Percentiles rank a stretch among this genome's conserved stretches.
Evolutionary conservation across 306 rosid genomes (phyloP).

Genomic region (Albizia julibrissin): DNA sequence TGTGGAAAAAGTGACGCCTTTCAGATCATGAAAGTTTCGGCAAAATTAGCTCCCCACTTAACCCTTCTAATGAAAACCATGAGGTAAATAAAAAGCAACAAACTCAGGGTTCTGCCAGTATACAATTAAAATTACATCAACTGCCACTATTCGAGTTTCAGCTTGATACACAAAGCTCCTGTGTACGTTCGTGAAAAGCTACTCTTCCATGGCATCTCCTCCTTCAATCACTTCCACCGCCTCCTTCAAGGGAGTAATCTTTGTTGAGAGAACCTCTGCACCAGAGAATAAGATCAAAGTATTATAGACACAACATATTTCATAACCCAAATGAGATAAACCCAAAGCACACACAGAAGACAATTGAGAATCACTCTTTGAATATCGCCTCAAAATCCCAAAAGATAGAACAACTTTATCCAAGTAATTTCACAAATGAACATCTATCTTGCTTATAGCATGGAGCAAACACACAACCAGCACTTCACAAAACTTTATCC

Average conservation of each 20-base stretch:
- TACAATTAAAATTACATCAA: constrained; percentile 20
- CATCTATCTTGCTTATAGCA: not conserved
- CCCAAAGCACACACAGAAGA: not conserved
- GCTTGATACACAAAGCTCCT: not conserved
- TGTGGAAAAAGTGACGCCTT: not conserved
- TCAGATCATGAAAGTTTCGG: constrained; percentile 2
- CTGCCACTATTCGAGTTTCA: constrained; percentile 23
- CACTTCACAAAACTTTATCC: not conserved
- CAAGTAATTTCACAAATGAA: not conserved
- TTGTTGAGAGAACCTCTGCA: constrained; percentile 85
- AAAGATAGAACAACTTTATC: not conserved
- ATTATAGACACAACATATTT: constrained; percentile 1
- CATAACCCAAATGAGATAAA: not conserved
- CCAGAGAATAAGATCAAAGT: constrained; percentile 24
- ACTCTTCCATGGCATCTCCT: constrained; percentile 94
- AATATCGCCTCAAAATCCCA: not conserved
- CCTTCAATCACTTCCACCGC: constrained; percentile 65
- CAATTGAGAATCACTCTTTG: not conserved
- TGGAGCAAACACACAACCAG: not conserved
- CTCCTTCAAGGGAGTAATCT: constrained; percentile 73
- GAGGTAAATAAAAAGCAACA: constrained; percentile 8
- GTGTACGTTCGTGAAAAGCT: constrained; percentile 7
- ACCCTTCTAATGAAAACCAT: constrained; percentile 4
- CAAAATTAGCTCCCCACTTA: not conserved
- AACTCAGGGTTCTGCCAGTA: constrained; percentile 14